Evolutionary conservation across 1,284 basidiomycete genomes (phyloP).

Genomic region (Leccinum pallidistipes): DNA sequence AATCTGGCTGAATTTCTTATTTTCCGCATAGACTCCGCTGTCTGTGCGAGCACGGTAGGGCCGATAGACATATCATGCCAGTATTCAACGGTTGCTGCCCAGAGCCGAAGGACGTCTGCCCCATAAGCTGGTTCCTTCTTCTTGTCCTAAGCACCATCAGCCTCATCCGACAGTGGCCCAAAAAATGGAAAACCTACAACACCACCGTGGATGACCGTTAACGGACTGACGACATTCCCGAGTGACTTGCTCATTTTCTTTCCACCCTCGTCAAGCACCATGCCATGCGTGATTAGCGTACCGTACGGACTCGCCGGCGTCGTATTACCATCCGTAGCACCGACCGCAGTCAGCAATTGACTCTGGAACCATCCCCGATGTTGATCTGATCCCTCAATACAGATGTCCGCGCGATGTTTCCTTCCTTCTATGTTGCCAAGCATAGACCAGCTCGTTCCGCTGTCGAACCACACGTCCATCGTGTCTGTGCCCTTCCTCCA

Average conservation of each 20-base stretch:
- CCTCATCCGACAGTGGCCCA: neutral
- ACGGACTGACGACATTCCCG: slow-evolving; percentile 90
- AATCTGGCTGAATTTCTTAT: slow-evolving; percentile 91
- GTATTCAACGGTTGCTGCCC: slow-evolving; percentile 93
- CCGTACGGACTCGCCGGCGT: slow-evolving; percentile 68
- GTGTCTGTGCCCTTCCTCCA: slow-evolving; percentile 89
- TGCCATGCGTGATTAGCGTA: slow-evolving; percentile 92
- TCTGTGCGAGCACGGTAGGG: slow-evolving; percentile 74
- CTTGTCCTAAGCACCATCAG: slow-evolving; percentile 48
- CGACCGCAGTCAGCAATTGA: slow-evolving; percentile 83
- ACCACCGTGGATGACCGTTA: slow-evolving; percentile 79
- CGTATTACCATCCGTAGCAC: slow-evolving; percentile 40
- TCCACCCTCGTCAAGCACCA: slow-evolving; percentile 90
- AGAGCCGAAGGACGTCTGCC: slow-evolving; percentile 85
- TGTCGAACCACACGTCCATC: slow-evolving; percentile 99
- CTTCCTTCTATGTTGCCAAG: slow-evolving; percentile 42
- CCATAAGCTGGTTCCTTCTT: slow-evolving; percentile 81
- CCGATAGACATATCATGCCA: slow-evolving; percentile 89
- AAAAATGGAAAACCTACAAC: slow-evolving; percentile 49
- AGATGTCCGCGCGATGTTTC: slow-evolving; percentile 75
- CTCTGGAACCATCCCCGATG: slow-evolving; percentile 99
- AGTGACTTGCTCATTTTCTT: slow-evolving; percentile 99
- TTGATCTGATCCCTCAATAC: slow-evolving; percentile 96
- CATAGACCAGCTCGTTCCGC: slow-evolving; percentile 93
- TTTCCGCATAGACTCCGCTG: slow-evolving; percentile 80